These are phyloP conservation scores for Pharus latifolius DNA, from an alignment of 176 grass and related monocot species.

Conservation along the genomic window DNA sequence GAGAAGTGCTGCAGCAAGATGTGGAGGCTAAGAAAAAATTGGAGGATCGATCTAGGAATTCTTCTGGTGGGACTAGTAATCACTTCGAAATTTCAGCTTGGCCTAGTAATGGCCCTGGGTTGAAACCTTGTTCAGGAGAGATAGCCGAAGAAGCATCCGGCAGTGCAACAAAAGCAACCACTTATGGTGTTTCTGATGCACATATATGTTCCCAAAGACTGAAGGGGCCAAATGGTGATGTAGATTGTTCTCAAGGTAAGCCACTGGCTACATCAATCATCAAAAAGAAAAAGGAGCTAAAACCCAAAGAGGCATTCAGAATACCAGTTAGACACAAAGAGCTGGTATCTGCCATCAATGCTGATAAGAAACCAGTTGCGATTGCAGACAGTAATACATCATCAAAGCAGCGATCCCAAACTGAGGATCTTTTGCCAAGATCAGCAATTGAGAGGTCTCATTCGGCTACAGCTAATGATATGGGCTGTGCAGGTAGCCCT, in stretches of 20 bases:
- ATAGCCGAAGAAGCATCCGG: slow-evolving; percentile 21
- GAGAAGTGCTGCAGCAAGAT: slow-evolving; percentile 22
- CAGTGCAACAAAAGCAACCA: slow-evolving; percentile 10
- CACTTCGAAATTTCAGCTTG: slow-evolving; percentile 27
- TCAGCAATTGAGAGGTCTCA: neutral
- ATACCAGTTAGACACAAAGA: slow-evolving; percentile 27
- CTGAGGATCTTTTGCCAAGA: neutral
- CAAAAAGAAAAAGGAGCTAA: slow-evolving; percentile 30
- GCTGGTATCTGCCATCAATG: slow-evolving; percentile 2
- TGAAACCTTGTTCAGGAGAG: slow-evolving; percentile 41
- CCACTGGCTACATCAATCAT: neutral
- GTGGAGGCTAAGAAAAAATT: slow-evolving; percentile 10
- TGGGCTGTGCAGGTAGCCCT: neutral
- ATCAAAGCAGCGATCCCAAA: slow-evolving; percentile 3
- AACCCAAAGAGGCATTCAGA: slow-evolving; percentile 22
- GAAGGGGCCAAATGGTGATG: slow-evolving; percentile 25
- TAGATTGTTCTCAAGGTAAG: slow-evolving; percentile 26
- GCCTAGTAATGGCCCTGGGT: slow-evolving; percentile 4
- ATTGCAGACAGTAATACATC: slow-evolving; percentile 9
- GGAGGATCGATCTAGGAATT: slow-evolving; percentile 25
- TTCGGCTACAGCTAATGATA: neutral
- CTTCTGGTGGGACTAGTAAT: slow-evolving; percentile 16
- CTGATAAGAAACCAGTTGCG: slow-evolving; percentile 20
- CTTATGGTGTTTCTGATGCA: slow-evolving; percentile 33
- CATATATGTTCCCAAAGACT: slow-evolving; percentile 26